Base-by-base conservation (phyloP, 2,329 filamentous ascomycete species). In the Tolypocladium guangdongense region DNA sequence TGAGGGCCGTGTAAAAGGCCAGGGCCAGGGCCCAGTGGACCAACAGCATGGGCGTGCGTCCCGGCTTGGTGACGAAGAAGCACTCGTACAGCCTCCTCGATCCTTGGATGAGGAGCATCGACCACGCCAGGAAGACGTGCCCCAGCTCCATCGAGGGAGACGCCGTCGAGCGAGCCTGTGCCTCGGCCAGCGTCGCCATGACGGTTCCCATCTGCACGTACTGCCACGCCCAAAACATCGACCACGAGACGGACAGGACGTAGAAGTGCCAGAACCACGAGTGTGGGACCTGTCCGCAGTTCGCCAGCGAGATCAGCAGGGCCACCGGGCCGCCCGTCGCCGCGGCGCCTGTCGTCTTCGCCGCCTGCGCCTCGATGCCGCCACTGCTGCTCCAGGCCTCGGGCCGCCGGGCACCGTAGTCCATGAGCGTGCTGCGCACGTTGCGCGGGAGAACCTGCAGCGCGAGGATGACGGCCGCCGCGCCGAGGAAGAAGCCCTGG, bases 251-350 rank as follows among this genome's bases (percentile, higher is more conserved):
- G 4, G 88, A 92, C 37, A 83, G 67, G 52, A 87, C 64, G 67
- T 99, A 97, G 71, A 96, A 97, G 61, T 93, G 87, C 45, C 78
- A 79, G 68, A 97, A 97, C 84, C 88, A 97, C 57, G 80, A 80
- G 71, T 97, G 93, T 24, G 92, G 90, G 37, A 96, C 86, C 64
- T 81, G 80, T 59, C 71, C 70, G 50, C 58, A 58, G 43, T 63
- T 56, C 24, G 63, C 60, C 35, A 73, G 43, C 51, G 60, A 60
- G 51, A 62, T 60, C 10, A 54, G 24, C 14, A 49, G 3, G 6
- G 36, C 43, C 11, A 8, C 18, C n/a, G 20, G n/a, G 11, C 35
- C 14, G 30, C 36, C 22, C n/a, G n/a, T 35, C 39, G 22, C 22
- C 5, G 11, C 32, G 20, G 16, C 32, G 2, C 1, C 16, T 14